Evolutionary conservation across 257 asterid species (phyloP).

Genomic region (Craterostigma plantagineum): DNA sequence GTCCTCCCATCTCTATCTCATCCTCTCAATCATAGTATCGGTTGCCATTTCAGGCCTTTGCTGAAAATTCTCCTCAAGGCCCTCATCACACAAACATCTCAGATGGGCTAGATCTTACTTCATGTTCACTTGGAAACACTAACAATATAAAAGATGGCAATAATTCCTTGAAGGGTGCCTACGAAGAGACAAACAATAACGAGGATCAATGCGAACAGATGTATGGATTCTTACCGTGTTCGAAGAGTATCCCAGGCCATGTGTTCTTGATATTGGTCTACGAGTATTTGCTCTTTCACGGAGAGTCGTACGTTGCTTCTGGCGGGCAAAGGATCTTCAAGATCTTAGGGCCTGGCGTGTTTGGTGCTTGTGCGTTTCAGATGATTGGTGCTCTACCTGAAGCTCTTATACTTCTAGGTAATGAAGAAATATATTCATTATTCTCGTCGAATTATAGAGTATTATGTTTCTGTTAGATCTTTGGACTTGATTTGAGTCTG

Average conservation of each 20-base stretch:
- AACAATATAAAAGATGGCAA: no score
- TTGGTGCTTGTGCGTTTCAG: slow-evolving; percentile 42
- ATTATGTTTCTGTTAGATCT: background rate
- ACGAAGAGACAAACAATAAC: no score
- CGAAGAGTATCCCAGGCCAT: slow-evolving; percentile 18
- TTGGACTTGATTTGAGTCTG: no score
- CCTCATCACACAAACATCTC: no score
- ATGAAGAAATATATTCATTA: background rate
- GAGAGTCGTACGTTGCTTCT: slow-evolving; percentile 22
- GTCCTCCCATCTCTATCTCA: no score
- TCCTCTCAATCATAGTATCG: no score
- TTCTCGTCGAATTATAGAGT: background rate
- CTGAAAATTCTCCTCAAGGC: no score
- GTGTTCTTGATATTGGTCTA: slow-evolving; percentile 27
- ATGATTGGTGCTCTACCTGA: slow-evolving; percentile 32
- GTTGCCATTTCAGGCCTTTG: no score
- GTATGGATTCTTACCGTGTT: slow-evolving; percentile 36
- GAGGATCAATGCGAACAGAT: slow-evolving; percentile 23
- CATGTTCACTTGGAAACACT: no score
- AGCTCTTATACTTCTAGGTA: slow-evolving; percentile 36
- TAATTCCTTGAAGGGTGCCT: no score
- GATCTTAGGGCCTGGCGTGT: slow-evolving; percentile 39
- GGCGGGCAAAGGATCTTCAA: slow-evolving; percentile 35
- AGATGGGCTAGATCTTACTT: no score
- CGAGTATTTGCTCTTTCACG: slow-evolving; percentile 27